phyloP scores from a whole-genome alignment of 305 asterid genomes.

The Salvia sclarea region DNA sequence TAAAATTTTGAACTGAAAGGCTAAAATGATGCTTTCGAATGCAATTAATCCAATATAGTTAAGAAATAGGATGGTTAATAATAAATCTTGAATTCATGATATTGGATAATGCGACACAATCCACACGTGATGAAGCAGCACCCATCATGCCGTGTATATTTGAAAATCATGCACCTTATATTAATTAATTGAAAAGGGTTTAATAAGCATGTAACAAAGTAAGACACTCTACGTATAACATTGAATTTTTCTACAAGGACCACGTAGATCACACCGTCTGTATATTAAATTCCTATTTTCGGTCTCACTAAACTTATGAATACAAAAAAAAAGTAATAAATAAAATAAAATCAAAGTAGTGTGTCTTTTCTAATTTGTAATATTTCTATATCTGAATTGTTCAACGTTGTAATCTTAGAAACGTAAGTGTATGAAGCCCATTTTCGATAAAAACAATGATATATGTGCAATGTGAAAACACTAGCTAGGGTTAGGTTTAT shows the following conservation, averaged over 20 bases:
- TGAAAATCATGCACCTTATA: not conserved
- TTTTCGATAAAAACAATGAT: not conserved
- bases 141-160: not conserved
- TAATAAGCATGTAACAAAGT: not conserved
- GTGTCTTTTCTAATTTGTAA: not conserved
- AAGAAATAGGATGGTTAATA: too few species aligned
- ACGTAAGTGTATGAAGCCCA: conserved; percentile 19
- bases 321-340: not conserved
- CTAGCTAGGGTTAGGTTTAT: conserved; percentile 23
- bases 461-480: conserved; percentile 12
- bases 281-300: not conserved
- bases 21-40: too few species aligned
- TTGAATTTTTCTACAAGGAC: not conserved
- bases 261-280: not conserved
- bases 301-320: not conserved
- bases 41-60: too few species aligned
- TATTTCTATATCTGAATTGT: conserved; percentile 21
- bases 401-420: conserved; percentile 21
- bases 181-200: not conserved
- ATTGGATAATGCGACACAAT: not conserved
- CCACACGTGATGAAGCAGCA: not conserved
- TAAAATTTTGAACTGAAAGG: too few species aligned
- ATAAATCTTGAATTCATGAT: too few species aligned
- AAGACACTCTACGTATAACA: not conserved
- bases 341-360: too few species aligned